Percentiles rank a stretch among this genome's conserved stretches.
These are phyloP conservation scores for Linderniella brevidens DNA, from an alignment of 257 asterid species.

Conservation along the genomic window DNA sequence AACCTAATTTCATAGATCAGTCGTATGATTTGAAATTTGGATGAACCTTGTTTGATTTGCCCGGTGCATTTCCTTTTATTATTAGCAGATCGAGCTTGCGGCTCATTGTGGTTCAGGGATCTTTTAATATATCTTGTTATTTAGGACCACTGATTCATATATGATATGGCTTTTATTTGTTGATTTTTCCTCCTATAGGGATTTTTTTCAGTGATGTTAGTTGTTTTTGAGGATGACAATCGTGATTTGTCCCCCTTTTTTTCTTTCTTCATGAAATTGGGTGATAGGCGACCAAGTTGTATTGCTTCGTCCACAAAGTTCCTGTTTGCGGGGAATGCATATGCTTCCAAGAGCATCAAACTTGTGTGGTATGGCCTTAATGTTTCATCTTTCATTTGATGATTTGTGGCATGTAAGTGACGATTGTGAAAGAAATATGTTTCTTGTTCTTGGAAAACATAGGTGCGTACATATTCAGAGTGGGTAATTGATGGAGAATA, in stretches of 20 bases:
- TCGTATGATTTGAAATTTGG: not conserved
- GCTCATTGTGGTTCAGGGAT: too few relatives aligned
- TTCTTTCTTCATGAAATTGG: slow-evolving; percentile 12
- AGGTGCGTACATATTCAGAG: slow-evolving; percentile 82
- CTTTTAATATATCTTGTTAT: too few relatives aligned
- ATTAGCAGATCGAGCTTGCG: too few relatives aligned
- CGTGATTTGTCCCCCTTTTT: too few relatives aligned
- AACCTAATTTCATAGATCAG: not conserved
- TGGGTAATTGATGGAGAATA: slow-evolving; percentile 98
- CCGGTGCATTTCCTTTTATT: slow-evolving; percentile 1
- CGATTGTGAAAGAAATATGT: not conserved
- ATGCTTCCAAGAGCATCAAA: slow-evolving; percentile 86
- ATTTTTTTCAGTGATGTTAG: too few relatives aligned
- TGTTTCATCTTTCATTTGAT: not conserved
- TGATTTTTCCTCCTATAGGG: too few relatives aligned
- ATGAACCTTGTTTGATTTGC: slow-evolving; percentile 10
- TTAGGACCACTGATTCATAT: too few relatives aligned
- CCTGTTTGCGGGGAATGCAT: slow-evolving; percentile 95
- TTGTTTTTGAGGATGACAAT: too few relatives aligned
- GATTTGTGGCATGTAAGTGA: not conserved
- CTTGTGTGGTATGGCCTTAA: slow-evolving; percentile 63
- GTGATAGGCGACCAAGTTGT: slow-evolving; percentile 74
- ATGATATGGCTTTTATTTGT: too few relatives aligned
- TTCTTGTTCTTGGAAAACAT: slow-evolving; percentile 4
- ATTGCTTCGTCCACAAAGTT: slow-evolving; percentile 98